These are phyloP conservation scores for Puccinellia tenuiflora DNA, from an alignment of 176 grass and related monocot genomes.

Conservation along the genomic window DNA sequence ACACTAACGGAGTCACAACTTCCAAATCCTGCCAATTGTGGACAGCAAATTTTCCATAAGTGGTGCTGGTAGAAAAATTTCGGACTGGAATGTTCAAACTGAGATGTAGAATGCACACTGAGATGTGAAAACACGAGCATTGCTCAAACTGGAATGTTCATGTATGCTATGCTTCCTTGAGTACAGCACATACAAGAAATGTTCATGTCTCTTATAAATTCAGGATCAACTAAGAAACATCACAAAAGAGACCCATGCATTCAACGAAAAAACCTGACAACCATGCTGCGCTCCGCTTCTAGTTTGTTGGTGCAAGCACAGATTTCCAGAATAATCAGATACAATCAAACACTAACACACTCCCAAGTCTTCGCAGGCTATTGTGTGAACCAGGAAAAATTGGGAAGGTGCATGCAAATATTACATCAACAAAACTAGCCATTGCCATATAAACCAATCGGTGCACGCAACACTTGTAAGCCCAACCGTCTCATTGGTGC, in stretches of 20 bases:
- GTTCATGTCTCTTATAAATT: not conserved
- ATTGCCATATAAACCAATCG: not conserved
- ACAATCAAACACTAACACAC: not conserved
- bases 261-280: not conserved
- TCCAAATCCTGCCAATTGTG: too few species aligned
- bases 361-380: not conserved
- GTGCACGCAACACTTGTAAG: not conserved
- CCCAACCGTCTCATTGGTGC: not conserved
- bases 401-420: not conserved
- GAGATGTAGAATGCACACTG: too few species aligned
- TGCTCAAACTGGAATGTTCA: not conserved
- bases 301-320: not conserved
- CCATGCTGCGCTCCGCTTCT: not conserved
- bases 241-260: not conserved
- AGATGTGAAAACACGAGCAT: not conserved
- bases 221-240: not conserved
- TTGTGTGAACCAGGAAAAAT: not conserved
- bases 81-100: too few species aligned
- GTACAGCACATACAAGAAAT: not conserved
- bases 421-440: not conserved
- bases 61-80: too few species aligned
- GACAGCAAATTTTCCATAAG: not conserved
- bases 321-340: not conserved
- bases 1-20: too few species aligned
- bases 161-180: not conserved